phyloP scores from a whole-genome alignment of 495 filamentous ascomycete genomes.

The Penicillium daleae region DNA sequence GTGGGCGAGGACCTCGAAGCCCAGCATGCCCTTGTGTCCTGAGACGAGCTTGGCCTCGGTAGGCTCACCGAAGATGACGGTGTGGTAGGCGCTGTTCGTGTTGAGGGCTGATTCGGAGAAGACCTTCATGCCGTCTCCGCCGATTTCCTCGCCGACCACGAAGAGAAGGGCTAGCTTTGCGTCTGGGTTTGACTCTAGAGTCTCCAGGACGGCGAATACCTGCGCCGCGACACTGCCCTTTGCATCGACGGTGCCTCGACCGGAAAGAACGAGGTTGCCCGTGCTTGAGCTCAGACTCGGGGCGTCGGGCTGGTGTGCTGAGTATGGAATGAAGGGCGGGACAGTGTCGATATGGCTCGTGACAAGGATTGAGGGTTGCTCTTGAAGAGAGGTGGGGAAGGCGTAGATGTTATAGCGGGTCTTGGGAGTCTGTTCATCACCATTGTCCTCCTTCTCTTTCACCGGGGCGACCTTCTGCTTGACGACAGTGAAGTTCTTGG shows the following conservation, averaged over 20 bases:
- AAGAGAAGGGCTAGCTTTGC: constrained; percentile 72
- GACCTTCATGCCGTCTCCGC: constrained; percentile 80
- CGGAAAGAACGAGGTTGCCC: constrained; percentile 57
- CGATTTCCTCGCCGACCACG: constrained; percentile 85
- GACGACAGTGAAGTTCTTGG: constrained; percentile 67
- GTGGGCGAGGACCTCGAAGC: constrained; percentile 62
- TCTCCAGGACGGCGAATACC: constrained; percentile 66
- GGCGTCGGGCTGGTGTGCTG: constrained; percentile 26
- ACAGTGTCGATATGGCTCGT: constrained; percentile 76
- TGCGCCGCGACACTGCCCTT: constrained; percentile 87
- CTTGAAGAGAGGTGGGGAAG: constrained; percentile 59
- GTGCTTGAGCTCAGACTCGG: constrained; percentile 28
- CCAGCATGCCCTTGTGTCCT: constrained; percentile 84
- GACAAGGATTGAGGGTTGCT: constrained; percentile 66
- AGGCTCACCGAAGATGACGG: constrained; percentile 88
- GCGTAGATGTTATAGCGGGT: constrained; percentile 78
- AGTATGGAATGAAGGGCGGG: constrained; percentile 66
- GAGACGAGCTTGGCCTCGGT: constrained; percentile 84
- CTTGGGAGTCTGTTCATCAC: constrained; percentile 16
- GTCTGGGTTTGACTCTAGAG: constrained; percentile 50
- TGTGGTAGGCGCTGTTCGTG: constrained; percentile 51
- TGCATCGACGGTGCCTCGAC: constrained; percentile 86
- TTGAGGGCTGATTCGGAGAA: constrained; percentile 49
- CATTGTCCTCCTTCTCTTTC: constrained; percentile 18
- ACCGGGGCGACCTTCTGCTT: constrained; percentile 54